Evolutionary conservation across 2,329 filamentous ascomycete genomes (phyloP), one percentile per base, ranked within the genome.

Genomic region (Aspergillus fijiensis): DNA sequence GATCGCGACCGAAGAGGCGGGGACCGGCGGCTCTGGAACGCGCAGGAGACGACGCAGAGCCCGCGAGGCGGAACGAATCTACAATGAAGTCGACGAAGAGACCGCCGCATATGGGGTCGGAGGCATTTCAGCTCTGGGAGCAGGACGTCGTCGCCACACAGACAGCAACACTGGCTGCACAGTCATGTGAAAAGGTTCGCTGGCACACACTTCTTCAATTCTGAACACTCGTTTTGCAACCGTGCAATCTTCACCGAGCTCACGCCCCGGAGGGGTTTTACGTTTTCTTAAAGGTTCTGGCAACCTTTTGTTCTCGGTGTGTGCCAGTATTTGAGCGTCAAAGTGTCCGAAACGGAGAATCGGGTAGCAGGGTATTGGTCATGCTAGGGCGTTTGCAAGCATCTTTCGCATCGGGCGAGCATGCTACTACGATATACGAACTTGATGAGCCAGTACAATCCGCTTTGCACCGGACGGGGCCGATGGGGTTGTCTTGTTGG

Each of bases 1-100:
- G 92, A 91, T 96, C 78, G 88, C 91, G 16, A 90, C 86, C 54
- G 92, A 96, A 74, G 94, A 97, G 73, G 91, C 90, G 0, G 90
- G 89, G 2, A 84, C 85, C 2, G 69, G 71, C 11, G 77, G 76
- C 42, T 81, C 79, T 2, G 91, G 89, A 5, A 80, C 84, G 2
- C 82, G 92, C 57, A 82, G 92, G 56, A 81, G 93, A 60, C 82
- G 92, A 64, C 84, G 92, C 53, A 83, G 93, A 60, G 91, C 91
- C 2, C 84, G 93, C 51, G 91, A 96, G 73, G 92, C 92, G 5
- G 89, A 92, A 71, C 82, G 89, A 72, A 81, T 91, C 66, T 91
- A 95, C 76, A 87, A 89, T 51, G 87, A 91, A 67, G 92, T 96
- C 72, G 90, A 92, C 65, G 90, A 90, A 49, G 89, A 85, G 12